Conservation (phyloP, 2,329 filamentous ascomycete genomes). For the Lachnellula suecica region DNA sequence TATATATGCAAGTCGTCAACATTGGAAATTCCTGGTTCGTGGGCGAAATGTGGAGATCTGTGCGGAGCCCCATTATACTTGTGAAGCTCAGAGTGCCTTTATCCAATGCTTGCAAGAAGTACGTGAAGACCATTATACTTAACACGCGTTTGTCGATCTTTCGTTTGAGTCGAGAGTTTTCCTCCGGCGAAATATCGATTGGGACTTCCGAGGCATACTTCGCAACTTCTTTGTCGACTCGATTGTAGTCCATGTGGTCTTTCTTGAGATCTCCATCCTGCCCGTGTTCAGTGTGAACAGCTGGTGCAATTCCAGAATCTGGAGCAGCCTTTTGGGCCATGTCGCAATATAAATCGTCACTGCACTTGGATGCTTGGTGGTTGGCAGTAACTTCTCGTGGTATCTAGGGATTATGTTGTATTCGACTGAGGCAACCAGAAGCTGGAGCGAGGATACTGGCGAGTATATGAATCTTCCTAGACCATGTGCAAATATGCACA, state of each 20-base stretch:
- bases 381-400: no score
- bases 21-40: conserved; percentile 44
- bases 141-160: conserved; percentile 69
- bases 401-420: no score
- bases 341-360: neutral
- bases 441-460: no score
- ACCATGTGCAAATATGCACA: no score
- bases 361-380: no score
- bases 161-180: conserved; percentile 57
- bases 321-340: neutral
- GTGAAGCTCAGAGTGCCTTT: conserved; percentile 30
- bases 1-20: conserved; percentile 30
- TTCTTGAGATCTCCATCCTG: conserved; percentile 36
- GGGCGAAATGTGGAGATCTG: conserved; percentile 23
- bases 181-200: conserved; percentile 50
- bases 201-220: conserved; percentile 63
- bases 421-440: no score
- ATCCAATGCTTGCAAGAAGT: conserved; percentile 41
- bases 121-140: conserved; percentile 64
- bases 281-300: conserved; percentile 7
- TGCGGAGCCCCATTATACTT: conserved; percentile 28
- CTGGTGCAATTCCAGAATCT: conserved; percentile 4
- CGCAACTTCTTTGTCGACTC: conserved; percentile 68
- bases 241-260: conserved; percentile 50
- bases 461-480: no score